These are phyloP conservation scores for Diospyros lotus DNA, from an alignment of 148 eudicot species.

Conservation along the genomic window DNA sequence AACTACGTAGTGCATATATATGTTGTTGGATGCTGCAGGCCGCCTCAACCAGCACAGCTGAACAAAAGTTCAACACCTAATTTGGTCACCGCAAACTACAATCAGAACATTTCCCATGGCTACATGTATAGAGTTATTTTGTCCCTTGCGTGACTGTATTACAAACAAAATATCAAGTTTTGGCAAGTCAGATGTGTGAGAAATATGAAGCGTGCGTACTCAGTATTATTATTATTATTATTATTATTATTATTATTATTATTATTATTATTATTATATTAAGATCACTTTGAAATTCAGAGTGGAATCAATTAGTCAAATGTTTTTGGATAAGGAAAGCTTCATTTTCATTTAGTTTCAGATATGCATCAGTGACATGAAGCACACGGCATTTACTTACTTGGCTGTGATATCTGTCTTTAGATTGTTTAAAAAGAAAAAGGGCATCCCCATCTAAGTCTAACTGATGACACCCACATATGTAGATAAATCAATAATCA, in stretches of 20 bases:
- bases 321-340: conserved; percentile 16
- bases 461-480: not conserved
- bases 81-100: conserved; percentile 4
- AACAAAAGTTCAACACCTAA: conserved; percentile 37
- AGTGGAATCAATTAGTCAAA: conserved; percentile 3
- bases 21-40: conserved; percentile 35
- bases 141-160: conserved; percentile 8
- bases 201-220: not conserved
- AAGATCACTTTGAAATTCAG: conserved; percentile 3
- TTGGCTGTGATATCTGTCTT: not conserved
- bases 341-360: conserved; percentile 21
- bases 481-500: not conserved
- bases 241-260: too few relatives aligned
- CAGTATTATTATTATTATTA: too few relatives aligned
- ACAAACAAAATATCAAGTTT: conserved; percentile 16
- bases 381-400: not conserved
- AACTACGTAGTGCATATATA: not conserved
- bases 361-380: conserved; percentile 11
- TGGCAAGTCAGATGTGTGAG: conserved; percentile 5
- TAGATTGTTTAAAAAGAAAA: not conserved
- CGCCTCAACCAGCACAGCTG: conserved; percentile 46
- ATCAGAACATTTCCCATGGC: conserved; percentile 14
- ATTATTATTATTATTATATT: too few relatives aligned
- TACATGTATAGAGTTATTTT: conserved; percentile 34
- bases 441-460: not conserved